Base-by-base conservation (phyloP, 352 stramenopile genomes). In the Globisporangium splendens region DNA sequence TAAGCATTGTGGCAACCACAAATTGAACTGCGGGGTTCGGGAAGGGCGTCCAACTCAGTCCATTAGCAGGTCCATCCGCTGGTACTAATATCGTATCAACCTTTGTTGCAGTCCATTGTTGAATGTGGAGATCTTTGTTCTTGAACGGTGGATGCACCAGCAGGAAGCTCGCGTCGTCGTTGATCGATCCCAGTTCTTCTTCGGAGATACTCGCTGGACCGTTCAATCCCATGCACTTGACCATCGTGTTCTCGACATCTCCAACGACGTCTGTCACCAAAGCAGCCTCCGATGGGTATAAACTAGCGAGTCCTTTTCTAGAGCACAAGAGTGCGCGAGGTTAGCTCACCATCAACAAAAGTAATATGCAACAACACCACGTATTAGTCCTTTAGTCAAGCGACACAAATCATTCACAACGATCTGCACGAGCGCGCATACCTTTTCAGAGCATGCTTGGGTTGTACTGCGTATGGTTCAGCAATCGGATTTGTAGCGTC, bases 241-340 rank as follows among this genome's bases (percentile, higher is more conserved):
- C 61, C 15, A 58, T 82, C 31, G 70, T 65, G 35, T 69, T 86
- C 20, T 77, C 75, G 8, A 62, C 51, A 20, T 90, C 80, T 1
- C 72, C 73, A 12, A 88, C 66, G 42, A 90, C 62, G 5, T 75
- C 72, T 8, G 50, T 68, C 35, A 90, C 42, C 8, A 84, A 28
- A 2, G 67, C 73, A 1, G 67, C 59, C 66, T 89, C 75, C 13
- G 75, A 55, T 13, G 69, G 73, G 49, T 56, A 21, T 14, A 89
- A 49, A 0, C 43, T 35, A 0, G 38, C 7, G 14, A 20, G 20
- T 10, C 46, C 42, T 11, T 47, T 15, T 1, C 20, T 8, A 1
- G 43, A 55, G 59, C 72, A 88, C 24, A 88, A 44, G 22, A 86
- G 31, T 18, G 62, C 74, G 12, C 74, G 74, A 52, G 76, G 62